Evolutionary conservation across 768 basidiomycete species (phyloP).

Genomic region (Rhizopogon roseolus): DNA sequence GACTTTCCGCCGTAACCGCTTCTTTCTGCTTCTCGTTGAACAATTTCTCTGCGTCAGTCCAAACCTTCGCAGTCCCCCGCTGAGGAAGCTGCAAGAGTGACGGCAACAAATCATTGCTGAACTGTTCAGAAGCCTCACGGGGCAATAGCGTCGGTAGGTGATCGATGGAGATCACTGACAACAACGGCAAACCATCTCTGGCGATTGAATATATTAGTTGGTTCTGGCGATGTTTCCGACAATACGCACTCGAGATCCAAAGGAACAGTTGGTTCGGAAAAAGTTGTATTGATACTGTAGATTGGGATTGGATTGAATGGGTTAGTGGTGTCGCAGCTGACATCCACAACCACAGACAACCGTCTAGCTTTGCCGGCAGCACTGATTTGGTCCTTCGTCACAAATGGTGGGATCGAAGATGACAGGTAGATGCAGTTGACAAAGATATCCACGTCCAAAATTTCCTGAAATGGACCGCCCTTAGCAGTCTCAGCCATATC

Average conservation of each 20-base stretch:
- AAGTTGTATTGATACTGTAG: conserved; percentile 91
- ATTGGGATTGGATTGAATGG: conserved; percentile 97
- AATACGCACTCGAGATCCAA: conserved; percentile 72
- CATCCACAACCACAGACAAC: conserved; percentile 87
- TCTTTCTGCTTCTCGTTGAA: conserved; percentile 66
- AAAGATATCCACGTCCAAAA: conserved; percentile 95
- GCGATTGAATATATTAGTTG: not conserved
- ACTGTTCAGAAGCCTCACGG: conserved; percentile 95
- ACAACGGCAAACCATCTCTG: conserved; percentile 58
- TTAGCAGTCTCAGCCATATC: conserved; percentile 95
- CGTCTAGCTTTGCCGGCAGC: conserved; percentile 63
- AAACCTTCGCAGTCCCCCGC: conserved; percentile 64
- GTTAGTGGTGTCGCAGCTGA: conserved; percentile 99
- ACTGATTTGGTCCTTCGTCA: conserved; percentile 66
- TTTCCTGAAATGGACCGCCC: conserved; percentile 94
- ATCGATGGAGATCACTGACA: conserved; percentile 93
- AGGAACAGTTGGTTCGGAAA: conserved; percentile 84
- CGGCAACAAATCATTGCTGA: conserved; percentile 82
- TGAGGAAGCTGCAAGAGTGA: conserved; percentile 75
- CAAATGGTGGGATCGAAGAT: conserved; percentile 79
- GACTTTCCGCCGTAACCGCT: conserved; percentile 30
- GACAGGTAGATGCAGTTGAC: conserved; percentile 99
- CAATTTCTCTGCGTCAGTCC: conserved; percentile 83
- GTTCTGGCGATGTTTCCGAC: not conserved
- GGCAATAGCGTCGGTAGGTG: conserved; percentile 94